A percentile compares a stretch with the other conserved stretches of the same genome.
phyloP scores from a whole-genome alignment of 2,329 filamentous ascomycete species.

The Stemphylium lycopersici region DNA sequence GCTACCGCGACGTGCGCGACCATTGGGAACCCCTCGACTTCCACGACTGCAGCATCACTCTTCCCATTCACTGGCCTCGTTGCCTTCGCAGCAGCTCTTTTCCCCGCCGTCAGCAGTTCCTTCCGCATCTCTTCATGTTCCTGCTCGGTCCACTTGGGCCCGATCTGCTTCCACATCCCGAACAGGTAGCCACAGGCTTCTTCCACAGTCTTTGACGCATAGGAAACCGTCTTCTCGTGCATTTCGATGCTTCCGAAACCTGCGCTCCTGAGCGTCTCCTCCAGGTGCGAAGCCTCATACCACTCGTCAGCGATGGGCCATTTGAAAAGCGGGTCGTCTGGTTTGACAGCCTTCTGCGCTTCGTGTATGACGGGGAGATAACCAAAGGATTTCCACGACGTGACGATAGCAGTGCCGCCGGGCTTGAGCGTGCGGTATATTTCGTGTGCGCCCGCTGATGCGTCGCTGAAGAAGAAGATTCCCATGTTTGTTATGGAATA shows the following conservation, averaged over 20 bases:
- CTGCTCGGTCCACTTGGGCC: constrained; percentile 7
- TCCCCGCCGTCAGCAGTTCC: constrained; percentile 1
- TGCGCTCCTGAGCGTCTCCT: constrained; percentile 4
- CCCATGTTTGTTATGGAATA: constrained; percentile 50
- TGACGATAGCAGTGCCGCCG: constrained; percentile 45
- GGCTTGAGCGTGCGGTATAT: constrained; percentile 47
- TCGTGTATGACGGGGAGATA: constrained; percentile 5
- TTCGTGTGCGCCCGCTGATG: constrained; percentile 32
- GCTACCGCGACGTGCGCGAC: constrained; percentile 15
- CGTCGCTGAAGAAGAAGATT: constrained; percentile 43
- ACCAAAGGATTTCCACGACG: constrained; percentile 19
- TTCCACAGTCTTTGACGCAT: constrained; percentile 11
- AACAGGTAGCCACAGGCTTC: constrained; percentile 7
- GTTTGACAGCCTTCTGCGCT: constrained; percentile 12
- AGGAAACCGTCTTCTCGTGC: constrained; percentile 9
- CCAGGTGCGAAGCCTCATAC: constrained; percentile 11
- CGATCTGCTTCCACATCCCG: constrained; percentile 9
- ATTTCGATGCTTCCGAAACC: constrained; percentile 15
- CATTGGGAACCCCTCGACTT: constrained; percentile 11
- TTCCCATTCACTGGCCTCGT: constrained; percentile 7
- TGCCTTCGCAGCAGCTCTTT: background rate
- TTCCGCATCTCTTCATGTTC: constrained; percentile 10
- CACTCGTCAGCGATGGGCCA: constrained; percentile 21
- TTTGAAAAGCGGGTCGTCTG: constrained; percentile 9
- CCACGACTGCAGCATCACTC: constrained; percentile 3